Evolutionary conservation across 2,329 filamentous ascomycete species (phyloP).

Genomic region (Diaporthe citri): DNA sequence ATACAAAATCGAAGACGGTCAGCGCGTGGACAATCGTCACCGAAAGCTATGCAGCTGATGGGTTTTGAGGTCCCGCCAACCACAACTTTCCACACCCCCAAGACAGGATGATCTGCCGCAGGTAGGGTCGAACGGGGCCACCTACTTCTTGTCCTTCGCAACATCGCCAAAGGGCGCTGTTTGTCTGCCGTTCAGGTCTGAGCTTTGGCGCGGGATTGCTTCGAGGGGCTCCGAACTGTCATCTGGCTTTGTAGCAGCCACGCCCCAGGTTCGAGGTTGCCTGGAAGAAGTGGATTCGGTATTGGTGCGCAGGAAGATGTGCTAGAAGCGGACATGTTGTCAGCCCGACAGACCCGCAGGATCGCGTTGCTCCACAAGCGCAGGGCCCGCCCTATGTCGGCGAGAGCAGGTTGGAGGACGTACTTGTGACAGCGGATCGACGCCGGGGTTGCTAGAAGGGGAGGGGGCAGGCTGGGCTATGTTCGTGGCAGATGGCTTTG

Average conservation of each 20-base stretch:
- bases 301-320: slow-evolving; percentile 76
- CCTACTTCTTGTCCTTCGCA: slow-evolving; percentile 76
- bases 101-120: background rate
- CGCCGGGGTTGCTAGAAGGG: slow-evolving; percentile 23
- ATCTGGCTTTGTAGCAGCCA: slow-evolving; percentile 54
- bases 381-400: background rate
- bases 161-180: slow-evolving; percentile 52
- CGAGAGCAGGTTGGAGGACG: slow-evolving; percentile 1
- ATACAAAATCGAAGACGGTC: slow-evolving; percentile 41
- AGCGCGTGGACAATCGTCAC: background rate
- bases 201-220: slow-evolving; percentile 52
- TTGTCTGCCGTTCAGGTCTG: slow-evolving; percentile 57
- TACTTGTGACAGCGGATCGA: slow-evolving; percentile 41
- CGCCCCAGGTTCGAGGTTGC: slow-evolving; percentile 66
- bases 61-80: background rate
- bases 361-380: background rate
- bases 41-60: background rate
- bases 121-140: slow-evolving; percentile 39
- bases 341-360: slow-evolving; percentile 23
- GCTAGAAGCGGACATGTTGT: slow-evolving; percentile 52
- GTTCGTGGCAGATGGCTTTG: background rate
- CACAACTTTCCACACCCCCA: background rate
- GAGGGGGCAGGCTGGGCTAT: slow-evolving; percentile 16
- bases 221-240: slow-evolving; percentile 61
- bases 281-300: slow-evolving; percentile 67